Evolutionary conservation across 257 asterid genomes (phyloP), one percentile per base, ranked within the genome.

Genomic region (Solanum medicagineum): DNA sequence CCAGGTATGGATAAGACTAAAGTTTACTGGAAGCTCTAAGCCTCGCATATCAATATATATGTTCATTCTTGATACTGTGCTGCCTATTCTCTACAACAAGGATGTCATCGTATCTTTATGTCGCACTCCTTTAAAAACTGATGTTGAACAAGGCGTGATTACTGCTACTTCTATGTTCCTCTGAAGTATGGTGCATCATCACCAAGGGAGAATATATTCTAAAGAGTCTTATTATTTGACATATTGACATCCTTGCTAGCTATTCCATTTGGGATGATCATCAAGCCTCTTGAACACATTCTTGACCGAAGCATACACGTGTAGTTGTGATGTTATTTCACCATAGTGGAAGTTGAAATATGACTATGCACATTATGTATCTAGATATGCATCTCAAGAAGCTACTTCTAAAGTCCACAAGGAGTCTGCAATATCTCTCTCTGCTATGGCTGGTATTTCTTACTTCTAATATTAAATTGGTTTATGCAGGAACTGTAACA

Each of bases 401-500:
- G 6, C 36, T 45, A 45, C 29, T 17, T 40, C 16, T 13, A 6
- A 45, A 11, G 40, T 11, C 40, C 81, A 12, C 7, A 44, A 73
- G 81, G 40, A 73, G 57, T 1, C 20, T 13, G 19, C 12, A 12
- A 14, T 45, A 7, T 19, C 40, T 45, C 81, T n/a, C 45, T 73
- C 81, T 13, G 81, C 81, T 22, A 24, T n/a, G 40, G 24, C 60
- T 13, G 44, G 26, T 51, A 51, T 51, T 77, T 51, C 51, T 77
- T 77, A 77, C 24, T 24, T 7, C 57, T 16, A 49, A 15, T 26
- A 24, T 77, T 77, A 15, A 9, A 51, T 77, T 77, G 63, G 47
- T 59, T 60, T 55, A 63, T 70, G 85, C 89, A 91, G 93, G 93
- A 80, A 71, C 84, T 32, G 60, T 89, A 55, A 88, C 87, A 45